These are phyloP conservation scores for Epichloe scottii DNA, from an alignment of 2,329 filamentous ascomycete species.

Conservation along the genomic window DNA sequence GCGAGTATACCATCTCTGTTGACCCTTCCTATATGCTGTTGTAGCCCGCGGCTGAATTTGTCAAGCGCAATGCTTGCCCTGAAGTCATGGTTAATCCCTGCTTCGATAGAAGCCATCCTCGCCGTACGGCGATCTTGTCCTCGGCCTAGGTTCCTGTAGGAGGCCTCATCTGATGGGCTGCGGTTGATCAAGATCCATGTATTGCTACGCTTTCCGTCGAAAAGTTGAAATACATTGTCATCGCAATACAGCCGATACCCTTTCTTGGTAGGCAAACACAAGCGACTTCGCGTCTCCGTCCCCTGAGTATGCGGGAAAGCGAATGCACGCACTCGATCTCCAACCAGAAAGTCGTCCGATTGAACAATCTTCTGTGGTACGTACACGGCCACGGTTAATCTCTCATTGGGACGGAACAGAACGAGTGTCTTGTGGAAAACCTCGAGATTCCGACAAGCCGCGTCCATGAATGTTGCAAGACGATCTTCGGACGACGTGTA, in stretches of 20 bases:
- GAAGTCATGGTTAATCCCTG: background rate
- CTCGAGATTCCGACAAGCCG: background rate
- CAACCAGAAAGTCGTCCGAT: background rate
- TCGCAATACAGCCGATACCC: background rate
- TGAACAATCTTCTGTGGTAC: background rate
- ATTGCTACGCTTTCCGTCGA: slow-evolving; percentile 7
- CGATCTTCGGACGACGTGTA: background rate
- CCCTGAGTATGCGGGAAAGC: background rate
- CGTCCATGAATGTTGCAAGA: background rate
- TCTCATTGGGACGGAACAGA: background rate
- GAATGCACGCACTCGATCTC: background rate
- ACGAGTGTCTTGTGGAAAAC: background rate
- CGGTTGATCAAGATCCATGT: slow-evolving; percentile 10
- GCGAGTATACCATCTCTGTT: background rate
- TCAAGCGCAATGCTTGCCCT: background rate
- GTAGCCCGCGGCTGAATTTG: background rate
- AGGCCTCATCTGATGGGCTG: background rate
- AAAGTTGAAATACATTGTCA: background rate
- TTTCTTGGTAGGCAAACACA: background rate
- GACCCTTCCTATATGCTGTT: background rate
- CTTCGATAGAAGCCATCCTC: background rate
- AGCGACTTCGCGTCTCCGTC: background rate
- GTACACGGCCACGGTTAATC: background rate
- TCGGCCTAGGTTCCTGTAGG: background rate
- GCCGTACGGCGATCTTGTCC: background rate